Evolutionary conservation across 2,329 filamentous ascomycete genomes (phyloP).

Genomic region (Allantophomopsis lycopodina): DNA sequence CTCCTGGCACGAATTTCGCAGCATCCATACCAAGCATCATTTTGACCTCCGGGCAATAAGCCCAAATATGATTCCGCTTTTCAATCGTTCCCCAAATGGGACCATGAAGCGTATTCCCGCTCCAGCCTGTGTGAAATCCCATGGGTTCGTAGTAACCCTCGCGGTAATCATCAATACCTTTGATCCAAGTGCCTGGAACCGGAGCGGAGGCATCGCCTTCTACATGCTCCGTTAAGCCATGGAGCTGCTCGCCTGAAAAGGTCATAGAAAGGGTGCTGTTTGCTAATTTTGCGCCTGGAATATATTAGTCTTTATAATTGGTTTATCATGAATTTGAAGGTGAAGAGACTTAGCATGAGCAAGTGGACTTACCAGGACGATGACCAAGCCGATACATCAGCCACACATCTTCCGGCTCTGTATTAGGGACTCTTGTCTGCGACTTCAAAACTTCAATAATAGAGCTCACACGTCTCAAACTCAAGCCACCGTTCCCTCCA

Average conservation of each 20-base stretch:
- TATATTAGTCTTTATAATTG: too few relatives aligned
- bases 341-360: too few relatives aligned
- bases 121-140: conserved; percentile 42
- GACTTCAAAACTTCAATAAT: conserved; percentile 36
- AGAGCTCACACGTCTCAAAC: conserved; percentile 34
- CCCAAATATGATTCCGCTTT: conserved; percentile 34
- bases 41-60: conserved; percentile 45
- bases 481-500: conserved; percentile 21
- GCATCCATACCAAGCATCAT: conserved; percentile 41
- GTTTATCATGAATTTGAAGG: too few relatives aligned
- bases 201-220: conserved; percentile 7
- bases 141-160: conserved; percentile 40
- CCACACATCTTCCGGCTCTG: conserved; percentile 42
- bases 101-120: conserved; percentile 28
- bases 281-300: conserved; percentile 26
- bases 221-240: conserved; percentile 19
- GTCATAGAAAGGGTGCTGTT: conserved; percentile 33
- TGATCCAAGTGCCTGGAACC: conserved; percentile 18
- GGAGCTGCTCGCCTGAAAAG: conserved; percentile 35
- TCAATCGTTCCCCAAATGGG: conserved; percentile 34
- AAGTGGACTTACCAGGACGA: conserved; percentile 18
- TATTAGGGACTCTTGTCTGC: conserved; percentile 27
- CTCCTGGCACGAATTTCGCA: conserved; percentile 32
- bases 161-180: conserved; percentile 34
- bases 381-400: conserved; percentile 35